Evolutionary conservation across 116 monocot species (phyloP), one percentile per base, ranked within the genome.

Genomic region (Phalaenopsis hybrid): DNA sequence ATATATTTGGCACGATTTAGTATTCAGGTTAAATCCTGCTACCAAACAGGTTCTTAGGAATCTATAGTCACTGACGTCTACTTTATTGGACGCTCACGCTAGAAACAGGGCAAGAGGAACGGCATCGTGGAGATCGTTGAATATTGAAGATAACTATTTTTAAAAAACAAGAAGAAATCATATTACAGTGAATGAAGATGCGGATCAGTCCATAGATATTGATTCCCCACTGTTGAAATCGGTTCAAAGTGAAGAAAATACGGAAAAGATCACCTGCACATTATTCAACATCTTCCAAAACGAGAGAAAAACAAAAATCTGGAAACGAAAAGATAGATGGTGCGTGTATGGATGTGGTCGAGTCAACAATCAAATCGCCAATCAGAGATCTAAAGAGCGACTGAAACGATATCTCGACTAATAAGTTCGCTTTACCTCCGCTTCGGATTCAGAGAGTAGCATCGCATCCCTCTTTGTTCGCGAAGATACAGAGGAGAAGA

Each of bases 371-470:
- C 77, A 18, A 77, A 77, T 77, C 77, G 77, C 51, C 77, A 77
- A 77, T 44, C 77, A 77, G 23, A 77, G 6, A 77, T 44, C 46
- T 1, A 77, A 77, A 77, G 77, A 9, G 51, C 77, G 51, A 77
- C 77, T 50, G 77, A 77, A 77, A 77, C 77, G 77, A 77, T 77
- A 77, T 77, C 77, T 77, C 77, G 51, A 77, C 72, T 75, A 1
- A 44, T 37, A 33, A 34, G 69, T 43, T 77, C 4, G 2, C 9
- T 77, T 52, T 77, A 52, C 51, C 77, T 77, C 77, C 21, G 52
- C 77, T 23, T 77, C 51, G 23, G 51, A 77, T 77, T 51, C 21
- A 51, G 25, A 50, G 51, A 77, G 77, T 13, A 28, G 9, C 51
- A 5, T 23, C 77, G 25, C 12, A 77, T 12, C 77, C 13, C 77